Conservation (phyloP, 2,329 filamentous ascomycete genomes). For the Neocucurbitaria cava region DNA sequence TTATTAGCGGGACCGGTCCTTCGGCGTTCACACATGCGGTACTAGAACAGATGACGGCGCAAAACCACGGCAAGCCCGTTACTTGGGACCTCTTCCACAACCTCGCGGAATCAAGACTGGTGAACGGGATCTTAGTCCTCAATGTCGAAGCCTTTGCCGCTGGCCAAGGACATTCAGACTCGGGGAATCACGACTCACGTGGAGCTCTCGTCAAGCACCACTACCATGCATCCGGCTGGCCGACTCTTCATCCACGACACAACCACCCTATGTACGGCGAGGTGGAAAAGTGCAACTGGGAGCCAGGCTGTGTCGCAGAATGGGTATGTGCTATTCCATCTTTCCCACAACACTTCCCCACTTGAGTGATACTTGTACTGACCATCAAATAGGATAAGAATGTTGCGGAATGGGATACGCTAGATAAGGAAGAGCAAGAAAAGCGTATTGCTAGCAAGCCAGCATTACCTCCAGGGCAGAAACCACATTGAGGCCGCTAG, state of each 20-base stretch:
- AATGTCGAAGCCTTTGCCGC: constrained; percentile 76
- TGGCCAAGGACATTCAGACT: constrained; percentile 75
- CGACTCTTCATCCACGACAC: constrained; percentile 69
- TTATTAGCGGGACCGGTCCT: constrained; percentile 75
- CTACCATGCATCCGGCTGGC: constrained; percentile 78
- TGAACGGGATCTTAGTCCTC: constrained; percentile 70
- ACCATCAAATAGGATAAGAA: constrained; percentile 58
- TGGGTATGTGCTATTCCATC: constrained; percentile 54
- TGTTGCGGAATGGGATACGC: constrained; percentile 64
- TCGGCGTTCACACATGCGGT: constrained; percentile 73
- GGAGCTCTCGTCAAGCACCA: constrained; percentile 75
- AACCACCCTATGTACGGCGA: constrained; percentile 73
- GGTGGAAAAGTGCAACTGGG: constrained; percentile 76
- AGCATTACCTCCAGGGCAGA: background rate
- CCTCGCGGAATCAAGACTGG: constrained; percentile 69
- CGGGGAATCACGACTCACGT: constrained; percentile 71
- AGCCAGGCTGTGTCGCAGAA: constrained; percentile 65
- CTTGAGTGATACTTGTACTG: constrained; percentile 4
- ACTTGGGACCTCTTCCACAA: constrained; percentile 72
- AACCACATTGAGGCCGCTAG: background rate
- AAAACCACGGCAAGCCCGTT: constrained; percentile 54
- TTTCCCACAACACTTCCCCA: background rate
- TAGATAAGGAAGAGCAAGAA: constrained; percentile 67
- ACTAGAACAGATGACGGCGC: constrained; percentile 66
- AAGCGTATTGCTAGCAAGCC: constrained; percentile 52